Percentiles rank a stretch among this genome's conserved stretches.
These are phyloP conservation scores for Amaranthus hypochondriacus DNA, from an alignment of 148 eudicot genomes.

Conservation along the genomic window DNA sequence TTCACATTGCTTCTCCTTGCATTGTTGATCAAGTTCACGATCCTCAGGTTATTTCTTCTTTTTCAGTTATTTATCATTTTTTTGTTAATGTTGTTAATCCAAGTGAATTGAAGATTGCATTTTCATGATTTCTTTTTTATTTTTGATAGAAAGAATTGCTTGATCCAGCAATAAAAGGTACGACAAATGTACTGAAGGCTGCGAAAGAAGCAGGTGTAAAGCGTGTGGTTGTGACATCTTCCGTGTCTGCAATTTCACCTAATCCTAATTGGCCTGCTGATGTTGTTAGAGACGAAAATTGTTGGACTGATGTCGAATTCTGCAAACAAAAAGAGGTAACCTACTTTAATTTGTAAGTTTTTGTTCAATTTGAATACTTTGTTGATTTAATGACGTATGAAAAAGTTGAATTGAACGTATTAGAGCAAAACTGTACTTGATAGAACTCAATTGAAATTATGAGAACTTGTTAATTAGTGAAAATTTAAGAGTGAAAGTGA, in stretches of 20 bases:
- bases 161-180: conserved; percentile 83
- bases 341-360: too few species aligned
- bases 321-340: conserved; percentile 59
- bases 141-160: conserved; percentile 44
- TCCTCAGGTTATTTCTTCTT: conserved; percentile 47
- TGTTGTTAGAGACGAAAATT: conserved; percentile 56
- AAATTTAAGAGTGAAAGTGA: too few species aligned
- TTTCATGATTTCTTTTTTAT: neutral
- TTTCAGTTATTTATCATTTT: neutral
- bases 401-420: too few species aligned
- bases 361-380: neutral
- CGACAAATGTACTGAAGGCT: conserved; percentile 64
- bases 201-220: conserved; percentile 69
- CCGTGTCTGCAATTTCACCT: conserved; percentile 63
- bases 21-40: conserved; percentile 54
- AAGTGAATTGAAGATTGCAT: neutral
- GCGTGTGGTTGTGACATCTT: conserved; percentile 89
- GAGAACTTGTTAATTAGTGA: too few species aligned
- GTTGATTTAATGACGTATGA: neutral
- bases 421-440: too few species aligned
- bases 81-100: neutral
- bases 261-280: conserved; percentile 77
- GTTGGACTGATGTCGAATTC: conserved; percentile 84
- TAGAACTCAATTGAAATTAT: too few species aligned
- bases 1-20: conserved; percentile 85